phyloP scores from a whole-genome alignment of 257 asterid species.

The Salvia hispanica region DNA sequence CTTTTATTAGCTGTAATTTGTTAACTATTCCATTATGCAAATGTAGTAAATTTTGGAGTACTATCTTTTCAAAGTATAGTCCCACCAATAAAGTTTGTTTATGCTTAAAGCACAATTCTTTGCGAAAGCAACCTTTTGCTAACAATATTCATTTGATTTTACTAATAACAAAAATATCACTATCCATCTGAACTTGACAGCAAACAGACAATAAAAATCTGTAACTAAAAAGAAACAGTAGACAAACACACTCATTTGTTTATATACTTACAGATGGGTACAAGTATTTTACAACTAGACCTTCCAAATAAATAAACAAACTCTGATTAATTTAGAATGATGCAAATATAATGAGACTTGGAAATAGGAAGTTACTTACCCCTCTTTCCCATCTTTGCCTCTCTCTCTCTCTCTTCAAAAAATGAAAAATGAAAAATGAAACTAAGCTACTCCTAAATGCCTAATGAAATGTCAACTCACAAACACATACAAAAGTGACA shows the following conservation, averaged over 20 bases:
- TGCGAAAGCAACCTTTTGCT: conserved; percentile 40
- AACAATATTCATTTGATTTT: conserved; percentile 17
- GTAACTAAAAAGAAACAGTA: conserved; percentile 18
- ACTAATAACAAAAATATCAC: conserved; percentile 20
- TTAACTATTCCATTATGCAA: too few relatives aligned
- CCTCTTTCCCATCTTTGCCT: conserved; percentile 55
- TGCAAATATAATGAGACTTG: conserved; percentile 43
- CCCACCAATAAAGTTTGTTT: conserved; percentile 47
- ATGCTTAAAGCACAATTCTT: conserved; percentile 66
- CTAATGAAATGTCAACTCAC: conserved; percentile 47
- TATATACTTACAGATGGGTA: conserved; percentile 52
- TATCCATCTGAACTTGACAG: conserved; percentile 20
- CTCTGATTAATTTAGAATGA: conserved; percentile 31
- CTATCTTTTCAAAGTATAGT: conserved; percentile 25
- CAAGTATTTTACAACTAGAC: conserved; percentile 47
- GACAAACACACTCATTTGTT: conserved; percentile 40
- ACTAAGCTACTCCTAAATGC: conserved; percentile 42
- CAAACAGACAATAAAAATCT: conserved; percentile 21
- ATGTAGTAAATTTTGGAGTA: too few relatives aligned
- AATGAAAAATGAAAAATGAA: conserved; percentile 12
- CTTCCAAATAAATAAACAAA: conserved; percentile 55
- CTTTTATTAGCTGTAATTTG: too few relatives aligned
- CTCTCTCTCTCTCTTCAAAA: conserved; percentile 40
- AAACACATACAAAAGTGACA: conserved; percentile 52
- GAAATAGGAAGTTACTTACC: conserved; percentile 52